Evolutionary conservation across 1,284 basidiomycete genomes (phyloP), one percentile per base, ranked within the genome.

Genomic region (Takashimella koratensis): DNA sequence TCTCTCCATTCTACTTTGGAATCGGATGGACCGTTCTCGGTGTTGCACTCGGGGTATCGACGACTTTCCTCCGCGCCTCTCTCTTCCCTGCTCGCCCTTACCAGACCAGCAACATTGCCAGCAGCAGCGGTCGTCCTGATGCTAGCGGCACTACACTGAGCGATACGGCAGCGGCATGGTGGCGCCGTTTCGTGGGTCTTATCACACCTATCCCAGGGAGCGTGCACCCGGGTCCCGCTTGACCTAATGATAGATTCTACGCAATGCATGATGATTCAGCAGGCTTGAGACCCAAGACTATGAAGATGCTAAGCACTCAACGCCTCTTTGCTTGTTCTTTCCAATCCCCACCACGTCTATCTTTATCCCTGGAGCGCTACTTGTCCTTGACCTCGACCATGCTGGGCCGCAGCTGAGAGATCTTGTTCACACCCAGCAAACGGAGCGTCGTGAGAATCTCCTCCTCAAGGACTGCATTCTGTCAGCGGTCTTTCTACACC

Each of bases 401-500:
- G 49, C 68, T 67, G 3, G 76, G 74, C 47, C 71, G 56, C n/a
- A 77, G 62, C 39, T 77, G 65, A 3, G 58, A 61, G 23, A 95
- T 71, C 49, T 78, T 83, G 47, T 81, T 81, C 20, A 83, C 89
- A 44, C 92, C 92, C 6, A 93, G 74, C 26, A 91, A 78, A 52
- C 85, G 78, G 87, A 96, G 88, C 0, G 83, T 83, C 2, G 84
- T 83, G 40, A 84, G 71, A 16, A 36, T 36, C 53, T 70, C 68
- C 43, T 46, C 40, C 45, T 68, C 54, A 23, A 70, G 47, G 24
- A 70, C 68, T 70, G 36, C 3, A 12, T 11, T 6, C 8, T 4
- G 25, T 50, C 16, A 25, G 26, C 40, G 3, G 16, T n/a, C n/a
- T n/a, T n/a, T n/a, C n/a, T n/a, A n/a, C n/a, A n/a, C n/a, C n/a